Base-by-base conservation (phyloP, 2,329 filamentous ascomycete species). In the Gaeumannomyces tritici region DNA sequence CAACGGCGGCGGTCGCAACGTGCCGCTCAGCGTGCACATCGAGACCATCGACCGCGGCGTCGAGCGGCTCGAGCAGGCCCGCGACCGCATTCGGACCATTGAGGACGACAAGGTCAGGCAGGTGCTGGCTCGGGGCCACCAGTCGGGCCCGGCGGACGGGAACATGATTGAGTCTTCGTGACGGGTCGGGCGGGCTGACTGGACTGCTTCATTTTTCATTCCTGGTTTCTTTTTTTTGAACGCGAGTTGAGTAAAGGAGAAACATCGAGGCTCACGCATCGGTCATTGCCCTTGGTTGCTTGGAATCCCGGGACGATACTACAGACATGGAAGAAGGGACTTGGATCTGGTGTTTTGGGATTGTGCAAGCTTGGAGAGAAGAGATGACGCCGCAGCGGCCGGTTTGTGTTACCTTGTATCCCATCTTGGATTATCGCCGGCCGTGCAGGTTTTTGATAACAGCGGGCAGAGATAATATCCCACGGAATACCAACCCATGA, bases 1-100 rank as follows among this genome's bases (percentile, higher is more conserved):
- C 26, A 68, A 69, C 26, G 72, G 68, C 26, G 72, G 68, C 3
- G 64, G 62, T 42, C 72, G 74, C 4, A 75, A 79, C 31, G 78
- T 91, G 12, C 89, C 89, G 3, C 76, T 95, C 5, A 81, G 82
- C 60, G 86, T 91, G 55, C 89, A 95, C 70, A 86, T 95, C 55
- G 86, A 91, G 67, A 87, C 85, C 62, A 91, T 95, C 65, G 80
- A 89, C 63, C 77, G 84, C 59, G 88, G 89, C 0, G 84, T 93
- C 1, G 88, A 92, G 72, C 79, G 90, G 65, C 75, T 95, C 64
- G 86, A 90, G 71, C 74, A 76, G 27, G 85, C 87, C 58, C 79
- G 89, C 64, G 79, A 82, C 55, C 81, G 83, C 64, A 82, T 85
- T 24, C 77, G 83, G 62, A 80, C 77, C 33, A 73, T 83, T 21